phyloP scores from a whole-genome alignment of 371 early-diverging fungal genomes.

The Thermomucor indicae-seudaticae region DNA sequence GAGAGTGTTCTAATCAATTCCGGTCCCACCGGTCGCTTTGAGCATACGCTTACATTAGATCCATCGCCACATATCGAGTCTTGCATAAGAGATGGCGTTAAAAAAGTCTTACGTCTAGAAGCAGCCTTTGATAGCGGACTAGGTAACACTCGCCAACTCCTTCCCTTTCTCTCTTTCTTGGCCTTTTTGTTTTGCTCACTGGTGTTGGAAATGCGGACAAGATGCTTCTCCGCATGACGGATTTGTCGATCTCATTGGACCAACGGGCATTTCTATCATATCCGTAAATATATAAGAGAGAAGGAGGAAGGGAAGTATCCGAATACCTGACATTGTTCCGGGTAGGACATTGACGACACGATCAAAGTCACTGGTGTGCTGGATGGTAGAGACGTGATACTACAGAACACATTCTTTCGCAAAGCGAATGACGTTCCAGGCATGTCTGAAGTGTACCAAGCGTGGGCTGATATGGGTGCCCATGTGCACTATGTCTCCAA shows the following conservation, averaged over 20 bases:
- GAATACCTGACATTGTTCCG: no score
- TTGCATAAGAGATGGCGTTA: no score
- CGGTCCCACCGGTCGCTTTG: constrained; percentile 30
- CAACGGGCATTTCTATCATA: constrained; percentile 50
- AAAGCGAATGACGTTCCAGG: constrained; percentile 35
- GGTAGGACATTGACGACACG: constrained; percentile 58
- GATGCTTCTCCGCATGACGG: constrained; percentile 18
- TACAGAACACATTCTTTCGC: constrained; percentile 42
- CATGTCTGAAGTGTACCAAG: constrained; percentile 33
- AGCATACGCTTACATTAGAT: constrained; percentile 19
- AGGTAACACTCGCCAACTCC: constrained; percentile 1
- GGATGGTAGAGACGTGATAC: constrained; percentile 39
- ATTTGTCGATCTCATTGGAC: constrained; percentile 46
- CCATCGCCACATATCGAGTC: no score
- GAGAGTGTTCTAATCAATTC: constrained; percentile 23
- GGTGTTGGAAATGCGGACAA: background rate
- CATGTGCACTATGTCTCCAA: constrained; percentile 49
- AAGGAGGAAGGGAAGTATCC: no score
- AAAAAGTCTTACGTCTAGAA: constrained; percentile 10
- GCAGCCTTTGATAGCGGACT: constrained; percentile 10
- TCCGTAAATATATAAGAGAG: constrained; percentile 23
- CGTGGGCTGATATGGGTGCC: constrained; percentile 29
- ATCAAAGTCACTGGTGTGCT: constrained; percentile 56
- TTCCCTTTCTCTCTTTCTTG: background rate
- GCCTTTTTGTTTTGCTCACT: background rate